Base-by-base conservation (phyloP, 495 filamentous ascomycete species). In the Hyaloscypha bicolor region DNA sequence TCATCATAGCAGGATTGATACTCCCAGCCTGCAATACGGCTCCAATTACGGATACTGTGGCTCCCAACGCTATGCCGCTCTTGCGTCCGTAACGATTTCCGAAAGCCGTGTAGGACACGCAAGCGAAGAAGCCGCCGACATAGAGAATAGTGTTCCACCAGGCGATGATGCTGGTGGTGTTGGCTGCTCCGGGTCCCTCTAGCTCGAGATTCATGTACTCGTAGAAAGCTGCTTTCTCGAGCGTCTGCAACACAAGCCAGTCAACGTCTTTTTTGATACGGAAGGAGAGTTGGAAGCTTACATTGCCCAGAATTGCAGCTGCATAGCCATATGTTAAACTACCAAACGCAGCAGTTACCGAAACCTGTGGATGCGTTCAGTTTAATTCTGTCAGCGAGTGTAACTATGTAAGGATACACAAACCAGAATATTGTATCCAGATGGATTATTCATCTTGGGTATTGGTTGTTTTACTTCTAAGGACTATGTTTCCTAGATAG, bases 91-190 rank as follows among this genome's bases (percentile, higher is more conserved):
- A 59, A 6, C 56, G 56, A 29, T 53, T 29, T n/a, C 19, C 51
- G 51, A 53, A 21, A 6, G 51, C 51, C 6, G 51, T n/a, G 51
- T 53, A 53, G 22, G 51, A 53, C 19, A 53, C 5, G 51, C 51
- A 53, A 4, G 51, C 51, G 51, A 53, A 29, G 51, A 53, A 53
- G 9, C 51, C 51, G 19, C 51, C 51, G 51, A 53, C 19, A 29
- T 53, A 53, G 22, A 53, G 51, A 53, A 53, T 53, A 6, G 51
- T 53, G 51, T 53, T 53, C 51, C 51, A 53, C 51, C 51, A 53
- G 19, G 51, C 51, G 22, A 53, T 53, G 51, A 53, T 53, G 51
- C 19, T 21, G 19, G 51, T 53, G 9, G 51, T 29, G 22, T 53
- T 6, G 51, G 51, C 51, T 6, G 51, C 51, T 53, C 51, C 51